These are phyloP conservation scores for Nevesoporus exiguus DNA, from an alignment of 768 basidiomycete genomes.

Conservation along the genomic window DNA sequence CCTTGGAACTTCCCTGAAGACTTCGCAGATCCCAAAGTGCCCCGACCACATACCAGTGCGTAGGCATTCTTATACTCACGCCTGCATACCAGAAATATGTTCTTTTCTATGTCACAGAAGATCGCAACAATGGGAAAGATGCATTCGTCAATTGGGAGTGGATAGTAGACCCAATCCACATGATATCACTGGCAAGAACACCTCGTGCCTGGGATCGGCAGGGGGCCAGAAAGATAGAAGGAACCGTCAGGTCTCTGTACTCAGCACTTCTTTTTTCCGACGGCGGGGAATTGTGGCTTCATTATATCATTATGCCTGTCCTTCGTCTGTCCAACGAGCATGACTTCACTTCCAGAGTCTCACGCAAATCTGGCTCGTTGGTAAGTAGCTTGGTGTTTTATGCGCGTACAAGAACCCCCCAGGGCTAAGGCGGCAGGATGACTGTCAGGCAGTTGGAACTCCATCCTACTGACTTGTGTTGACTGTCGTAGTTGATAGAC, in stretches of 20 bases:
- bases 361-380: no score
- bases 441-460: no score
- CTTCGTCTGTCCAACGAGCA: slow-evolving; percentile 24
- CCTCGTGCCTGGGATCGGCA: slow-evolving; percentile 1
- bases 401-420: no score
- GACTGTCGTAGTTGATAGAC: no score
- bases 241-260: slow-evolving; percentile 31
- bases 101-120: slow-evolving; percentile 10
- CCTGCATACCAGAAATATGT: not conserved
- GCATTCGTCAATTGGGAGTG: slow-evolving; percentile 19
- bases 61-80: no score
- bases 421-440: no score
- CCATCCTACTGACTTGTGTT: no score
- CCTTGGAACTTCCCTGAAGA: not conserved
- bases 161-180: not conserved
- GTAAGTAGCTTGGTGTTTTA: no score
- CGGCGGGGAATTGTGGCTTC: slow-evolving; percentile 10
- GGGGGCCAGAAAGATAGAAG: not conserved
- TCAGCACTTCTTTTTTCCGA: no score
- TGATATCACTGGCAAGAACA: slow-evolving; percentile 4
- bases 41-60: no score
- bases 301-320: slow-evolving; percentile 29
- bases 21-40: no score
- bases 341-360: no score
- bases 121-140: not conserved